These are phyloP conservation scores for Nidularia pulvinata DNA, from an alignment of 768 basidiomycete species.

Conservation along the genomic window DNA sequence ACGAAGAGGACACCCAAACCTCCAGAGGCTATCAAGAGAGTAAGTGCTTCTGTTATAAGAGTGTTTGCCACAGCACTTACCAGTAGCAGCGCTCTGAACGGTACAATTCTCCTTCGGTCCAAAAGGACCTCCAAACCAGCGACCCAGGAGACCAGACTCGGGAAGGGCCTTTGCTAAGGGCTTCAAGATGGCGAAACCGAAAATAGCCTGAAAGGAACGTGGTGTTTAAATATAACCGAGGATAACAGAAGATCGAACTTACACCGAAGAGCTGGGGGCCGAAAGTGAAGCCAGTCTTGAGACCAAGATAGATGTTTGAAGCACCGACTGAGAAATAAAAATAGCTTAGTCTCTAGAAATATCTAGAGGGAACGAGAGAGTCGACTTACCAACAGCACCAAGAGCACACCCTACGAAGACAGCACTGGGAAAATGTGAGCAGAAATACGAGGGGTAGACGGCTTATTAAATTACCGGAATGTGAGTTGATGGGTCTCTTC, in stretches of 20 bases:
- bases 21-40: constrained; percentile 41
- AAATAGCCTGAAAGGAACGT: constrained; percentile 35
- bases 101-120: constrained; percentile 71
- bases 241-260: constrained; percentile 11
- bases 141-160: constrained; percentile 39
- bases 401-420: constrained; percentile 49
- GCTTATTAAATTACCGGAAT: constrained; percentile 26
- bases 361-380: background rate
- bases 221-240: background rate
- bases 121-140: constrained; percentile 53
- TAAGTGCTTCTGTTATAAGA: constrained; percentile 4
- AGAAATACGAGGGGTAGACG: background rate
- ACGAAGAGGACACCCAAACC: constrained; percentile 62
- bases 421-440: constrained; percentile 23
- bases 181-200: constrained; percentile 62
- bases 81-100: constrained; percentile 57
- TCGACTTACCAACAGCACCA: constrained; percentile 32
- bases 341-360: background rate
- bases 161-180: constrained; percentile 49
- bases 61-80: constrained; percentile 16
- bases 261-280: constrained; percentile 63
- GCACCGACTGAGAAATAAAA: constrained; percentile 36
- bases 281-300: constrained; percentile 71
- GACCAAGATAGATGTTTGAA: constrained; percentile 65
- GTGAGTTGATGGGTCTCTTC: constrained; percentile 55